phyloP scores from a whole-genome alignment of 1,139 yeast species.

The Geotrichum candidum region DNA sequence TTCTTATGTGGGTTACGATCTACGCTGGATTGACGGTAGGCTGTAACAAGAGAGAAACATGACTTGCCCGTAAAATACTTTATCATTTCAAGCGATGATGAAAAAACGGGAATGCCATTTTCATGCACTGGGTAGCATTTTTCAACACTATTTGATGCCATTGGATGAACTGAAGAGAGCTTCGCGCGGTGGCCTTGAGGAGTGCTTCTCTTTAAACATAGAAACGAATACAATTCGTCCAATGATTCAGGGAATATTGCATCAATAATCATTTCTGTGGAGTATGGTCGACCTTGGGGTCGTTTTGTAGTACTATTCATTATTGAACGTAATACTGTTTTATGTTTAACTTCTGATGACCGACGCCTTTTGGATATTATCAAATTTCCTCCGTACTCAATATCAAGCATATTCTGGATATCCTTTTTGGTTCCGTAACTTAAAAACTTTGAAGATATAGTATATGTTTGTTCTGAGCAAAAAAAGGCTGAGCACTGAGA shows the following conservation, averaged over 20 bases:
- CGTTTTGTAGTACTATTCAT: background rate
- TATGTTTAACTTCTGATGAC: too few species aligned
- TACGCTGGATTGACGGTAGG: constrained; percentile 15
- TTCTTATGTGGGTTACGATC: constrained; percentile 10
- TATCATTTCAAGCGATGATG: constrained; percentile 10
- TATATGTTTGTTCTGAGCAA: background rate
- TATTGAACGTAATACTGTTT: background rate
- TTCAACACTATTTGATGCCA: background rate
- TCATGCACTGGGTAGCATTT: background rate
- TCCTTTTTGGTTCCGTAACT: background rate
- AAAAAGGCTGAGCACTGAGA: background rate
- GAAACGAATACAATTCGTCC: constrained; percentile 10
- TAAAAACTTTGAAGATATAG: background rate
- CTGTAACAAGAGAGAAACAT: constrained; percentile 14
- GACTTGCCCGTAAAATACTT: constrained; percentile 7
- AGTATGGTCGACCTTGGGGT: constrained; percentile 17
- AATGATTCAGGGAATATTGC: constrained; percentile 12
- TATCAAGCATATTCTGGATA: background rate
- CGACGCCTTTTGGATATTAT: background rate
- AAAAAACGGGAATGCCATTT: constrained; percentile 5
- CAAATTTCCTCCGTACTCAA: background rate
- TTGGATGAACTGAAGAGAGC: background rate
- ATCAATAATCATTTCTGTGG: constrained; percentile 17
- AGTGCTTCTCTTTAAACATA: constrained; percentile 10
- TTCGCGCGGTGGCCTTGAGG: constrained; percentile 13